Evolutionary conservation across 495 filamentous ascomycete genomes (phyloP), one percentile per base, ranked within the genome.

Genomic region (Cladorrhinum samala): DNA sequence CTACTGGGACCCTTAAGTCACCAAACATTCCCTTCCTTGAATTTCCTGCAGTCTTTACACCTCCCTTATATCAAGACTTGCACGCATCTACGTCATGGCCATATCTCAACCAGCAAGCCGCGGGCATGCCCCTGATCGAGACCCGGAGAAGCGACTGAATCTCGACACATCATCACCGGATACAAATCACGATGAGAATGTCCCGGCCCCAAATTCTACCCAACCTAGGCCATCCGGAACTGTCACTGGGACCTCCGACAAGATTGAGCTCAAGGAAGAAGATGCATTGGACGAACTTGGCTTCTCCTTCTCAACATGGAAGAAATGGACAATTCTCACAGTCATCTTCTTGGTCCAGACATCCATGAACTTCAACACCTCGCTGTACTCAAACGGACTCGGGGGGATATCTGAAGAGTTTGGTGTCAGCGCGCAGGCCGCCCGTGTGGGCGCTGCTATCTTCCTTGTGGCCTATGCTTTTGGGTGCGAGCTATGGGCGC

Each of bases 361-460:
- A 46, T 89, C 86, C 3, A 91, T 91, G 87, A 91, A 91, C 72
- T 87, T 90, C 75, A 90, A 90, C 73, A 84, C 83, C 9, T 82
- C 80, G 25, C 75, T 88, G 9, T 90, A 88, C 67, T 75, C 82
- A 36, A 87, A 86, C 59, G 86, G 78, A 13, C 66, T 89, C 11
- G 56, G 56, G 0, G 80, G 80, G 5, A 78, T 91, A 51, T 72
- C 79, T 1, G 67, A 81, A 40, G 66, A 85, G 36, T 90, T 86
- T 63, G 43, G 71, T 14, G 80, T 90, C 52, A 83, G 79, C 58
- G 70, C 72, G 27, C 83, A 88, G 62, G 78, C 77, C 0, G 86
- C 84, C 1, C 77, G 86, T 23, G 67, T 78, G 16, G 86, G 86
- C 23, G 83, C 85, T 25, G 80, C 81, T 56, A 77, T 88, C 46